phyloP scores from a whole-genome alignment of 1,139 yeast species.

The Yarrowia galli region DNA sequence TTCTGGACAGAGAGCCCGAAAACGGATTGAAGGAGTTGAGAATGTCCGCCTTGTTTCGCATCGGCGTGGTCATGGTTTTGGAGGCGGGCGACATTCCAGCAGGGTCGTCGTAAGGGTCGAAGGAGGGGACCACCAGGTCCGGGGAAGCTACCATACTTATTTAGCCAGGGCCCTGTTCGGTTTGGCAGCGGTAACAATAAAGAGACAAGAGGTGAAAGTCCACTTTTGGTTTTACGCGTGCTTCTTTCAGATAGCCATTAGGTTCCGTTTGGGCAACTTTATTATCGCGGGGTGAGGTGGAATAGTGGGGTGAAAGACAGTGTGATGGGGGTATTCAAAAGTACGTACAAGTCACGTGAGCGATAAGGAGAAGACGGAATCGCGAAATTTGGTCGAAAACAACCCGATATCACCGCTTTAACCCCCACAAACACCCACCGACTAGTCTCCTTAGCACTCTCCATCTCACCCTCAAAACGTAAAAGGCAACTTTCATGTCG shows the following conservation, averaged over 20 bases:
- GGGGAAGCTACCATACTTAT: conserved; percentile 35
- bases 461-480: conserved; percentile 24
- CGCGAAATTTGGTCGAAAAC: neutral
- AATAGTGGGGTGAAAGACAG: neutral
- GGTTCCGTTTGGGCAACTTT: neutral
- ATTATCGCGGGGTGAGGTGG: neutral
- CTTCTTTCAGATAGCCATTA: conserved; percentile 22
- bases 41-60: conserved; percentile 34
- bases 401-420: neutral
- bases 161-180: conserved; percentile 23
- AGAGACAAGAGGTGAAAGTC: conserved; percentile 11
- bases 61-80: conserved; percentile 24
- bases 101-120: conserved; percentile 19
- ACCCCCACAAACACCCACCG: neutral
- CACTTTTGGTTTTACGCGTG: conserved; percentile 33
- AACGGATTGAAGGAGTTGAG: conserved; percentile 27
- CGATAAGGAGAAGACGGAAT: too few relatives aligned
- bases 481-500: conserved; percentile 32
- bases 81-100: conserved; percentile 27
- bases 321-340: too few relatives aligned
- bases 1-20: conserved; percentile 24
- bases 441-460: too few relatives aligned
- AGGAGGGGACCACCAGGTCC: neutral
- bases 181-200: conserved; percentile 23
- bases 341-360: too few relatives aligned